Conservation (phyloP, 768 basidiomycete species). For the Gyrodon lividus region DNA sequence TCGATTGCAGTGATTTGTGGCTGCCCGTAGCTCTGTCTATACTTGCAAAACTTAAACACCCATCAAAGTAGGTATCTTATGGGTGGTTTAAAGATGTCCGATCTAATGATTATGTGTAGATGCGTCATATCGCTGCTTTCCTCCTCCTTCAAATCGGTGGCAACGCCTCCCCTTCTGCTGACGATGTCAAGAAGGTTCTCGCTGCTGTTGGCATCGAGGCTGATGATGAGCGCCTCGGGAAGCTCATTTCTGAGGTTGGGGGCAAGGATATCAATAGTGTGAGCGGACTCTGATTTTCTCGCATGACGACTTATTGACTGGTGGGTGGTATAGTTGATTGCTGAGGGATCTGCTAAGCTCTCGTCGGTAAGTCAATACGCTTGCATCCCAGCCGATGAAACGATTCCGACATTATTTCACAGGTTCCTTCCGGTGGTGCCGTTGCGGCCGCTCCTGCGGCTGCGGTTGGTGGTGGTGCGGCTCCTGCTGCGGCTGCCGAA, state of each 20-base stretch:
- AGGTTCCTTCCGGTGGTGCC: conserved; percentile 92
- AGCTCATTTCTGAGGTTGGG: conserved; percentile 84
- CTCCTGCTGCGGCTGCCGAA: conserved; percentile 51
- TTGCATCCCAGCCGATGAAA: neutral
- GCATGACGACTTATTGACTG: neutral
- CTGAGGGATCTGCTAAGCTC: conserved; percentile 89
- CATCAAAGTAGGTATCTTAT: conserved; percentile 42
- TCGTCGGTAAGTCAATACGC: conserved; percentile 69
- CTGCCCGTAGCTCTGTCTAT: conserved; percentile 57
- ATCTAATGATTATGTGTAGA: conserved; percentile 40
- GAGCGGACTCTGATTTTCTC: conserved; percentile 22
- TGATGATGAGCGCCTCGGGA: conserved; percentile 77
- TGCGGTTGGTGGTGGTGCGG: conserved; percentile 48
- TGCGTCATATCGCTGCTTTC: conserved; percentile 95
- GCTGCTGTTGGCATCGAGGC: conserved; percentile 83
- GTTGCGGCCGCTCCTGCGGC: conserved; percentile 57
- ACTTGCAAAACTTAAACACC: conserved; percentile 28
- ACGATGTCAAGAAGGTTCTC: conserved; percentile 87
- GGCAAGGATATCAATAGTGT: conserved; percentile 88
- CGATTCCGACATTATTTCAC: conserved; percentile 6
- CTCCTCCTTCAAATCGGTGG: conserved; percentile 95
- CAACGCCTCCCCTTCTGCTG: conserved; percentile 81
- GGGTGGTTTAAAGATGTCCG: neutral
- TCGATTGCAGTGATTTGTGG: conserved; percentile 80
- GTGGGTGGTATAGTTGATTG: conserved; percentile 64